Evolutionary conservation across 2,329 filamentous ascomycete genomes (phyloP).

Genomic region (Metarhizium brunneum): DNA sequence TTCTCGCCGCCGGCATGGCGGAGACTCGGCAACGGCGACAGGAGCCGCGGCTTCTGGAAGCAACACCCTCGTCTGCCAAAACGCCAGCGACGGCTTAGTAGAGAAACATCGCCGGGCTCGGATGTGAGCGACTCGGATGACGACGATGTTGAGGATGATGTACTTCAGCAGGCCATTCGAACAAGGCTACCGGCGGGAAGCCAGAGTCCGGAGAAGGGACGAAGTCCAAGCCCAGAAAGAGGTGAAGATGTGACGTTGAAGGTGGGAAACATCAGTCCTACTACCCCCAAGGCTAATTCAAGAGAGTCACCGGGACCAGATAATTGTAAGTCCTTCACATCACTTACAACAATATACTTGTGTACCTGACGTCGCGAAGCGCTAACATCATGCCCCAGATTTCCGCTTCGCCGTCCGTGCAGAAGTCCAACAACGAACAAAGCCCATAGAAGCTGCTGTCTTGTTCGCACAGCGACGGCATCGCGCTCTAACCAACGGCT

Average conservation of each 20-base stretch:
- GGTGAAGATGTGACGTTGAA: constrained; percentile 30
- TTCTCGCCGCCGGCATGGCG: constrained; percentile 54
- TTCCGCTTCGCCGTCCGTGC: constrained; percentile 81
- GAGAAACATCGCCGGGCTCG: constrained; percentile 15
- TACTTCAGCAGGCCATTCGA: constrained; percentile 42
- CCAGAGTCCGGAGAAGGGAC: constrained; percentile 43
- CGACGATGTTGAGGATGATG: constrained; percentile 28
- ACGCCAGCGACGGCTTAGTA: constrained; percentile 3
- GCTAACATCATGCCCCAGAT: constrained; percentile 41
- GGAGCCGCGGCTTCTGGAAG: constrained; percentile 51
- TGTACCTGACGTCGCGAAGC: background rate
- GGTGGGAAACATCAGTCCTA: constrained; percentile 21
- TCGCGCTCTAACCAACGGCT: constrained; percentile 56
- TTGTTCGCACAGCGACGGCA: constrained; percentile 53
- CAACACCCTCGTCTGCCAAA: background rate
- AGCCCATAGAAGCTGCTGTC: constrained; percentile 69
- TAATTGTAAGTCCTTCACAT: constrained; percentile 34
- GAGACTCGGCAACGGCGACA: constrained; percentile 49
- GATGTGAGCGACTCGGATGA: constrained; percentile 20
- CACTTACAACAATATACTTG: background rate
- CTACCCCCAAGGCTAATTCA: constrained; percentile 8
- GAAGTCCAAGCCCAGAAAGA: constrained; percentile 36
- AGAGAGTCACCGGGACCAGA: constrained; percentile 25
- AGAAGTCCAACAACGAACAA: constrained; percentile 79
- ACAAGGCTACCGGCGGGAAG: constrained; percentile 48